Base-by-base conservation (phyloP, 202 grass and related monocot species). In the Zizania palustris region DNA sequence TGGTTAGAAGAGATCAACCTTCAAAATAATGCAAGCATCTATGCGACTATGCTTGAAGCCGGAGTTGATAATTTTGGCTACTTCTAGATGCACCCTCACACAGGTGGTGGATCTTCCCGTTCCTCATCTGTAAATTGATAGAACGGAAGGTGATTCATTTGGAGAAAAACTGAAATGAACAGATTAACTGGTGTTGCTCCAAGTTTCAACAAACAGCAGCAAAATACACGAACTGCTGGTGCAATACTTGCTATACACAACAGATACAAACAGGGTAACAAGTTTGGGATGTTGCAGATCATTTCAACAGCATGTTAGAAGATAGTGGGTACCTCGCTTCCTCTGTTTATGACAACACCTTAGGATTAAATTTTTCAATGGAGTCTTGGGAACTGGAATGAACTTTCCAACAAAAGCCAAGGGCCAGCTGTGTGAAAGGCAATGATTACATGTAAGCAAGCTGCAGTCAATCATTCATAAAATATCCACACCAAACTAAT, bases 331-430 rank as follows among this genome's bases (percentile, higher is more conserved):
- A 74, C 93, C 89, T 86, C 81, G 51, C 74, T 80, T 76, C 48
- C 74, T 90, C 51, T 22, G 4, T 79, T 79, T 83, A 14, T 55
- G n/a, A 41, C 35, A 83, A 70, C 87, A 88, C 56, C 62, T 42
- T n/a, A 28, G 0, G 69, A 95, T 79, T 12, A 78, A 39, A 37
- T 89, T 65, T n/a, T 59, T 83, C 70, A 99, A 79, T 67, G 79
- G 63, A 72, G 67, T 92, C 66, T 73, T 42, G 5, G 96, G 96
- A 80, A 99, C 92, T 40, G 92, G 92, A 78, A 99, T 80, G 45
- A 99, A 83, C 41, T 99, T 99, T 67, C 92, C 96, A 63, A 90
- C 59, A 69, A 93, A 53, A 78, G 96, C 92, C 82, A 99, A 83
- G 60, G 96, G 96, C 96, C 92, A 99, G 79, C 96, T 99, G 80